Base-by-base conservation (phyloP, 768 basidiomycete genomes). In the Lentinus tigrinus region DNA sequence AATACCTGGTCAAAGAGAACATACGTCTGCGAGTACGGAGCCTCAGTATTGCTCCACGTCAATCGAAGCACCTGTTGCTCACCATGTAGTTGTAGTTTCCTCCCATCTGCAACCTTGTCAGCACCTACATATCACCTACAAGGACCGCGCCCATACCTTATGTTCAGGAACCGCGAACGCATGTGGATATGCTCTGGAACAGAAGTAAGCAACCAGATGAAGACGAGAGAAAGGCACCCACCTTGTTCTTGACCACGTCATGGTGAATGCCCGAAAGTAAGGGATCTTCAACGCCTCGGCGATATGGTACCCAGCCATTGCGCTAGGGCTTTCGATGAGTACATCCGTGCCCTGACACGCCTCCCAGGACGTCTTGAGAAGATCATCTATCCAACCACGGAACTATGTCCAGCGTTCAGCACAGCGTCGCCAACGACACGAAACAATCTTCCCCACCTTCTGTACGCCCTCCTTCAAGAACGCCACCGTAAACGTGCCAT, bases 71-170 rank as follows among this genome's bases (percentile, higher is more conserved):
- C 13, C 1, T 17, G 4, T 14, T 34, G n/a, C 27, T 23, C 16
- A 93, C 91, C 95, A 99, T 97, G 72, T 98, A 99, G 69, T 99
- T 99, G 73, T 98, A 99, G 59, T 91, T 80, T 26, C 96, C 96
- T 11, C 96, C 97, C 88, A 97, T 93, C 88, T 92, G 58, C 3
- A 47, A n/a, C n/a, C n/a, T n/a, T n/a, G n/a, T n/a, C n/a, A n/a
- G n/a, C n/a, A n/a, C n/a, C n/a, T n/a, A n/a, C n/a, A n/a, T n/a
- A n/a, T n/a, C n/a, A n/a, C n/a, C n/a, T n/a, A n/a, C n/a, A n/a
- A n/a, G n/a, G n/a, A n/a, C n/a, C n/a, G n/a, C n/a, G n/a, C n/a
- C n/a, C n/a, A 23, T 64, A 88, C 91, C 83, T 97, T 98, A 66
- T 84, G 87, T 52, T 98, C 97, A 3, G 97, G 97, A 3, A 98